Conservation (phyloP, 2,329 filamentous ascomycete species). For the Talaromyces atroroseus region DNA sequence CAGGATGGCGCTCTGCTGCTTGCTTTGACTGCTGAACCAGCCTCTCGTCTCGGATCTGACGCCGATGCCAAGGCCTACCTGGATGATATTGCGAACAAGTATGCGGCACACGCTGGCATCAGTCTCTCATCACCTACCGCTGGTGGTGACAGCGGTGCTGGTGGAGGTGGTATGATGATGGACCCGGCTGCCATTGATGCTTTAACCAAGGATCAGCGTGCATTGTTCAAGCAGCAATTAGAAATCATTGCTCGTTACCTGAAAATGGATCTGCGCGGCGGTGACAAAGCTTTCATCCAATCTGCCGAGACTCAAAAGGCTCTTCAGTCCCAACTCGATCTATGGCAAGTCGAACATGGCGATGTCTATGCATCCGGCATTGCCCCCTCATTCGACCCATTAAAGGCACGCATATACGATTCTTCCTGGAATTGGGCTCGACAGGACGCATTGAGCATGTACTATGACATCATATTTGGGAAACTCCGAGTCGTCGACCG, state of each 20-base stretch:
- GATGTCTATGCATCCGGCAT: constrained; percentile 95
- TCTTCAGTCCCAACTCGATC: constrained; percentile 85
- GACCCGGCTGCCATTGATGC: constrained; percentile 95
- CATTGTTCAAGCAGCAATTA: constrained; percentile 96
- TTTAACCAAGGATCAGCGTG: constrained; percentile 91
- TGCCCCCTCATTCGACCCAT: constrained; percentile 83
- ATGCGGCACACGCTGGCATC: constrained; percentile 76
- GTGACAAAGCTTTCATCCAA: constrained; percentile 84
- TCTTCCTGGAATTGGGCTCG: constrained; percentile 99
- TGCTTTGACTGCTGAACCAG: constrained; percentile 86
- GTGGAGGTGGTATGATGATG: constrained; percentile 93
- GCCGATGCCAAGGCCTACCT: constrained; percentile 88
- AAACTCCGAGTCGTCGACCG: constrained; percentile 87
- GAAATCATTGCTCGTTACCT: constrained; percentile 93
- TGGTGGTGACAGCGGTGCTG: constrained; percentile 62
- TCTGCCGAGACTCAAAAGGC: constrained; percentile 81
- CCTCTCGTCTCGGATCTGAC: constrained; percentile 82
- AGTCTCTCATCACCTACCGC: constrained; percentile 68
- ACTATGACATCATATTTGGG: constrained; percentile 98
- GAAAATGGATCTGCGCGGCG: constrained; percentile 94
- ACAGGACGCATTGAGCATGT: constrained; percentile 96
- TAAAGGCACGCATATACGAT: constrained; percentile 95
- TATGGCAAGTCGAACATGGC: constrained; percentile 93
- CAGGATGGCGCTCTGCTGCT: constrained; percentile 88
- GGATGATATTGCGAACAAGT: constrained; percentile 83